Evolutionary conservation across 2,329 filamentous ascomycete genomes (phyloP).

Genomic region (Myriosclerotinia duriaeana): DNA sequence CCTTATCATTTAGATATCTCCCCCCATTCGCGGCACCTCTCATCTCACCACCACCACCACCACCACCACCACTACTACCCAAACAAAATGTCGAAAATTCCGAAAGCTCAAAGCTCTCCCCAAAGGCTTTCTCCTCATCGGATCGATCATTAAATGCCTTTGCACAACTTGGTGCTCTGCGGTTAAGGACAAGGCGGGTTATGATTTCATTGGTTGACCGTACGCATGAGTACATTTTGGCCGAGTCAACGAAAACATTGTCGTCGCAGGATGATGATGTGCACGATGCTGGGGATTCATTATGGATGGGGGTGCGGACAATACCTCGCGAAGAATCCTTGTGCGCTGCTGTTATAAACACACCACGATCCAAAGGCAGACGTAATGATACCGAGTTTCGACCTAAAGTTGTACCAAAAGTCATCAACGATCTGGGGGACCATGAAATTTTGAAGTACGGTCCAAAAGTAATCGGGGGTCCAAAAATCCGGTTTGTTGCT

Average conservation of each 20-base stretch:
- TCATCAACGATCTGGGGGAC: slow-evolving; percentile 24
- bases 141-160: slow-evolving; percentile 47
- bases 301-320: slow-evolving; percentile 20
- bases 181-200: slow-evolving; percentile 47
- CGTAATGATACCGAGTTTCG: neutral
- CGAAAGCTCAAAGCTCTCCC: neutral
- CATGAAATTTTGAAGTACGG: slow-evolving; percentile 25
- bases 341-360: slow-evolving; percentile 32
- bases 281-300: slow-evolving; percentile 15
- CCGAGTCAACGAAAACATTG: slow-evolving; percentile 48
- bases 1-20: slow-evolving; percentile 8
- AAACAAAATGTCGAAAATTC: neutral
- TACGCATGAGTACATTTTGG: slow-evolving; percentile 35
- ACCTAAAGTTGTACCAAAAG: slow-evolving; percentile 15
- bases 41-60: too few species aligned
- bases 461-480: slow-evolving; percentile 29
- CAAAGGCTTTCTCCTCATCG: slow-evolving; percentile 38
- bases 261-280: slow-evolving; percentile 33
- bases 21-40: slow-evolving; percentile 10
- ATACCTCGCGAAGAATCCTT: slow-evolving; percentile 27
- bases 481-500: slow-evolving; percentile 34
- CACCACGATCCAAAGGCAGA: neutral
- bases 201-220: slow-evolving; percentile 45
- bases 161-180: slow-evolving; percentile 51
- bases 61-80: too few species aligned